Evolutionary conservation across 2,329 filamentous ascomycete genomes (phyloP).

Genomic region (Eutypella sp.): DNA sequence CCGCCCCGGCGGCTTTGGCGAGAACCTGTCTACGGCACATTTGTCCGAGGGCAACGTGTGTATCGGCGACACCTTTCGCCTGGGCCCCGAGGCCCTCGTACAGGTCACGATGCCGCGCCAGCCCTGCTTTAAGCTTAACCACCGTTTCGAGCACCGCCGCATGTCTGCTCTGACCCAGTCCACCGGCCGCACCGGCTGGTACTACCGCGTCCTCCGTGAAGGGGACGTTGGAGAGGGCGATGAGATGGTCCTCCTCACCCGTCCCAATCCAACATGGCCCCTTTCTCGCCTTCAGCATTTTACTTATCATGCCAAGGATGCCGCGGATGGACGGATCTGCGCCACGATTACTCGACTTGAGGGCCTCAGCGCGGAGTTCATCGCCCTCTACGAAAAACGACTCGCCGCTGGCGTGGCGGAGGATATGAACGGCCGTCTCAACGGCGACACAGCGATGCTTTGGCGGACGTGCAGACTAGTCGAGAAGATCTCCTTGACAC

Average conservation of each 20-base stretch:
- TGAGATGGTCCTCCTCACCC: conserved; percentile 47
- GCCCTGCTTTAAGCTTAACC: conserved; percentile 64
- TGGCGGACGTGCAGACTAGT: conserved; percentile 45
- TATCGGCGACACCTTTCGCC: conserved; percentile 56
- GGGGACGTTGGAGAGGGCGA: conserved; percentile 53
- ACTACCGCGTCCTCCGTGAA: conserved; percentile 54
- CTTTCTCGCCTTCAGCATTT: conserved; percentile 57
- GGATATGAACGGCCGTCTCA: conserved; percentile 21
- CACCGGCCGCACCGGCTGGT: conserved; percentile 57
- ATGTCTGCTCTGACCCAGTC: conserved; percentile 54
- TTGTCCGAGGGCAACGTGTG: conserved; percentile 60
- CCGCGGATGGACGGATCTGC: conserved; percentile 44
- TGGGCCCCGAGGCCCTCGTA: conserved; percentile 41
- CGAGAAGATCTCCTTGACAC: conserved; percentile 46
- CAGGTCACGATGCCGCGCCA: conserved; percentile 58
- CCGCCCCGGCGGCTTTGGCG: conserved; percentile 55
- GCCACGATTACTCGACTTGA: conserved; percentile 45
- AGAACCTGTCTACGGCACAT: conserved; percentile 52
- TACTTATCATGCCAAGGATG: conserved; percentile 50
- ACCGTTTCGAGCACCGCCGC: conserved; percentile 57
- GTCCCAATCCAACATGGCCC: conserved; percentile 54
- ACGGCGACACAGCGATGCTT: conserved; percentile 21
- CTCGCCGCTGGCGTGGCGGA: conserved; percentile 39
- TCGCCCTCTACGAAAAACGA: conserved; percentile 41
- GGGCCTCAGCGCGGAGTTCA: conserved; percentile 42